Evolutionary conservation across 2,329 filamentous ascomycete species (phyloP).

Genomic region (Fusarium odoratissimum): DNA sequence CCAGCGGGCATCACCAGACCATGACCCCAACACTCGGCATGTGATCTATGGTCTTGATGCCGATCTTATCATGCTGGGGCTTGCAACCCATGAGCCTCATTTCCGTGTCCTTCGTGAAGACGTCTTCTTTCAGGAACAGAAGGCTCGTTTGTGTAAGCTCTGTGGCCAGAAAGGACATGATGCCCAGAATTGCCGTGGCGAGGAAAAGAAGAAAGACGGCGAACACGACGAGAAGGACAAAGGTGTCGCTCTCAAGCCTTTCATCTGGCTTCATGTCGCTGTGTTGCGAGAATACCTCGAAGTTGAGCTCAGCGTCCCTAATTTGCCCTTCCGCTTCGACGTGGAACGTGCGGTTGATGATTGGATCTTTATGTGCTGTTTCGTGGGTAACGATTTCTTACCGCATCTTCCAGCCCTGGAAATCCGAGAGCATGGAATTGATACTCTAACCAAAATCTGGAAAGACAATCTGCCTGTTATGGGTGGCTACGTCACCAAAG

Average conservation of each 20-base stretch:
- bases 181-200: conserved; percentile 84
- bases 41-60: conserved; percentile 98
- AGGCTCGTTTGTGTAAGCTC: conserved; percentile 82
- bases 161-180: conserved; percentile 95
- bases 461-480: conserved; percentile 89
- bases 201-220: conserved; percentile 80
- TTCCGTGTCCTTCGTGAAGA: conserved; percentile 97
- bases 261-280: conserved; percentile 97
- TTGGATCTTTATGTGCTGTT: conserved; percentile 99
- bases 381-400: conserved; percentile 98
- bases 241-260: conserved; percentile 80
- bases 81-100: conserved; percentile 96
- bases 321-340: conserved; percentile 89
- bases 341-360: conserved; percentile 95
- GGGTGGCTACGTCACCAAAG: conserved; percentile 96
- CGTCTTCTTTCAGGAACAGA: conserved; percentile 91
- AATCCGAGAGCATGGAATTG: conserved; percentile 96
- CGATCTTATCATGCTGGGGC: conserved; percentile 97
- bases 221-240: conserved; percentile 86
- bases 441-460: conserved; percentile 97
- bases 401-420: conserved; percentile 97
- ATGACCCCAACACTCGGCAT: conserved; percentile 96
- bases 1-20: conserved; percentile 87
- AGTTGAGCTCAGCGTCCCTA: conserved; percentile 85
- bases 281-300: conserved; percentile 93